A percentile compares a stretch with the other conserved stretches of the same genome.
Conservation (phyloP, 805 yeast species). For the Brettanomyces custersianus region DNA sequence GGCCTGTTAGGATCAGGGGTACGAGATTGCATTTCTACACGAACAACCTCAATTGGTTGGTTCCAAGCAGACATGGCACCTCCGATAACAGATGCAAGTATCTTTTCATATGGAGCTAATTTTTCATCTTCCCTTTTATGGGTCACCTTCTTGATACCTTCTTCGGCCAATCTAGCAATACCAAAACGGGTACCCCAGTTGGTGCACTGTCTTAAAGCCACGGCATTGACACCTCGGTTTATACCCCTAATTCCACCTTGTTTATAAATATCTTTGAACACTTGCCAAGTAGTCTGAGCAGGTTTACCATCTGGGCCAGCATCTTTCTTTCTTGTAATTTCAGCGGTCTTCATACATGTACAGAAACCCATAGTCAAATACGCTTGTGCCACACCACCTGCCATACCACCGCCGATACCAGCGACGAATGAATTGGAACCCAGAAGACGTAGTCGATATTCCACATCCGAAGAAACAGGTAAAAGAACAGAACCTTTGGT, state of each 20-base stretch:
- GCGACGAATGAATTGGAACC: constrained; percentile 68
- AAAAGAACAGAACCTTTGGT: constrained; percentile 95
- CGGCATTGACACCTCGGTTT: constrained; percentile 97
- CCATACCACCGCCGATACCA: constrained; percentile 93
- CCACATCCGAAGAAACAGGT: constrained; percentile 89
- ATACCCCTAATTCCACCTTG: constrained; percentile 91
- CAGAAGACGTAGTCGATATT: constrained; percentile 56
- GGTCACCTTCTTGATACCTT: constrained; percentile 54
- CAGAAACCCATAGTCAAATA: constrained; percentile 96
- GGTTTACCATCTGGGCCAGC: constrained; percentile 48
- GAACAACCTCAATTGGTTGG: constrained; percentile 95
- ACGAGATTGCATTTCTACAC: constrained; percentile 97
- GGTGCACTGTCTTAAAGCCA: constrained; percentile 97
- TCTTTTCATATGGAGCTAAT: constrained; percentile 70
- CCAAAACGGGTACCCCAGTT: constrained; percentile 99
- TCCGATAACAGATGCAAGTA: constrained; percentile 80
- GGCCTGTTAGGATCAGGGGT: constrained; percentile 95
- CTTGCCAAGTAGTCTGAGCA: constrained; percentile 72
- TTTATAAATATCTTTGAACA: constrained; percentile 73
- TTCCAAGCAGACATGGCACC: constrained; percentile 99
- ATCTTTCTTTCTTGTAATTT: constrained; percentile 86
- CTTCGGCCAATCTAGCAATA: constrained; percentile 85
- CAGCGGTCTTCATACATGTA: constrained; percentile 98
- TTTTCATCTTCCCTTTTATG: constrained; percentile 49
- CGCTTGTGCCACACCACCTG: constrained; percentile 96